Conservation (phyloP, 208 protist species). For the Leishmania arabica region DNA sequence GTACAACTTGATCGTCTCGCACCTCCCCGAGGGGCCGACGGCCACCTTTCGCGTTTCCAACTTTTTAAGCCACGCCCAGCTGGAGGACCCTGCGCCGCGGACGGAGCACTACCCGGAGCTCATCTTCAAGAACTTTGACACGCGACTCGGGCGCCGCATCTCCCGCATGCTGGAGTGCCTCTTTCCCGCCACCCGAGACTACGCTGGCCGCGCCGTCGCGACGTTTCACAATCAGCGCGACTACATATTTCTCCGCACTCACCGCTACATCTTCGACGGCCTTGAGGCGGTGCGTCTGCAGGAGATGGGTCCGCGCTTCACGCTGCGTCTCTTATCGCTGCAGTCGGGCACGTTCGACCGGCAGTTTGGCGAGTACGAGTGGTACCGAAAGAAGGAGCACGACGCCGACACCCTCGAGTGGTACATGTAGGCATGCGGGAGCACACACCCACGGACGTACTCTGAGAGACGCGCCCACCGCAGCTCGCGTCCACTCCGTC, state of each 20-base stretch:
- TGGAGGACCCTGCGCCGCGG: conserved; percentile 79
- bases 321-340: conserved; percentile 85
- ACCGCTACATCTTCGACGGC: conserved; percentile 94
- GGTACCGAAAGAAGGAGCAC: conserved; percentile 93
- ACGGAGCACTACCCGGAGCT: conserved; percentile 94
- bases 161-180: conserved; percentile 86
- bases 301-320: conserved; percentile 94
- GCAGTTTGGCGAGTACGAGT: conserved; percentile 95
- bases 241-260: conserved; percentile 94
- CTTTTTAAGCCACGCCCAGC: conserved; percentile 77
- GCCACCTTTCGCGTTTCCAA: conserved; percentile 90
- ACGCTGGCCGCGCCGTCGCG: conserved; percentile 87
- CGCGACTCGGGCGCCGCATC: conserved; percentile 88
- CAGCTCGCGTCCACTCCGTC: background rate
- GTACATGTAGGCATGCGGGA: conserved; percentile 63
- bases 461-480: background rate
- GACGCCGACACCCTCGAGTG: conserved; percentile 90
- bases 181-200: conserved; percentile 89
- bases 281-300: conserved; percentile 88
- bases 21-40: conserved; percentile 90
- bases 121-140: conserved; percentile 95
- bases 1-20: conserved; percentile 87
- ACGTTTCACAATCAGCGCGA: conserved; percentile 95
- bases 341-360: conserved; percentile 93
- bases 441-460: background rate